phyloP scores from a whole-genome alignment of 2,329 filamentous ascomycete species.

The Colletotrichum sp. region DNA sequence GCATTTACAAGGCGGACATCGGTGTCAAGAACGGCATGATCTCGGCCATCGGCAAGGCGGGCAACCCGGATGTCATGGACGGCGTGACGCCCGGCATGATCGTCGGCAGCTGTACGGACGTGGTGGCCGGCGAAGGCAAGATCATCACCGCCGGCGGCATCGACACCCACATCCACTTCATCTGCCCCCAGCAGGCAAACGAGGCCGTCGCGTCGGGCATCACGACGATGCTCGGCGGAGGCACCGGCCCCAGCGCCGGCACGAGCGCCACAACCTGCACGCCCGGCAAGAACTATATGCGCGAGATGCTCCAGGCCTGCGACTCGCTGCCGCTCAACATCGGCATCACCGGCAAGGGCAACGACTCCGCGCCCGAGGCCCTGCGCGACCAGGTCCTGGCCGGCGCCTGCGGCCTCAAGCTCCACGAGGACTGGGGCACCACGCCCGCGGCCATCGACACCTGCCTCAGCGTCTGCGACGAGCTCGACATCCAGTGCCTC shows the following conservation, averaged over 20 bases:
- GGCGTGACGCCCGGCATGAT: conserved; percentile 80
- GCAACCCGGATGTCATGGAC: conserved; percentile 97
- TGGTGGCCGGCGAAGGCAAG: conserved; percentile 87
- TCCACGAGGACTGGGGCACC: conserved; percentile 95
- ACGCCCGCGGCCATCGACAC: conserved; percentile 92
- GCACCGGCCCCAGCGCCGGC: conserved; percentile 87
- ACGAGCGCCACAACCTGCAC: conserved; percentile 95
- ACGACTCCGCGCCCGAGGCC: conserved; percentile 74
- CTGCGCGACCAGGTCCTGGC: conserved; percentile 82
- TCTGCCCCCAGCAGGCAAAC: conserved; percentile 89
- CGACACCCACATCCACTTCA: conserved; percentile 92
- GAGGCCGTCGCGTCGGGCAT: conserved; percentile 86
- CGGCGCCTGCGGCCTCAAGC: conserved; percentile 87
- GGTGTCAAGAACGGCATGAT: conserved; percentile 89
- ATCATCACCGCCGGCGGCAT: conserved; percentile 91
- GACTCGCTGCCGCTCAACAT: conserved; percentile 85
- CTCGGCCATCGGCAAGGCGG: conserved; percentile 89
- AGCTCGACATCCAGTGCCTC: conserved; percentile 89
- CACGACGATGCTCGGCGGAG: conserved; percentile 89
- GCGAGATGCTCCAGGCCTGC: conserved; percentile 87
- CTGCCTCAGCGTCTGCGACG: conserved; percentile 85
- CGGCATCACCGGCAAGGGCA: conserved; percentile 93
- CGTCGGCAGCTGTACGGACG: conserved; percentile 87
- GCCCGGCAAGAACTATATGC: conserved; percentile 81
- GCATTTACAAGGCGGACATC: conserved; percentile 97